A percentile compares a stretch with the other conserved stretches of the same genome.
These are phyloP conservation scores for Mycena galericulata DNA, from an alignment of 768 basidiomycete species.

Conservation along the genomic window DNA sequence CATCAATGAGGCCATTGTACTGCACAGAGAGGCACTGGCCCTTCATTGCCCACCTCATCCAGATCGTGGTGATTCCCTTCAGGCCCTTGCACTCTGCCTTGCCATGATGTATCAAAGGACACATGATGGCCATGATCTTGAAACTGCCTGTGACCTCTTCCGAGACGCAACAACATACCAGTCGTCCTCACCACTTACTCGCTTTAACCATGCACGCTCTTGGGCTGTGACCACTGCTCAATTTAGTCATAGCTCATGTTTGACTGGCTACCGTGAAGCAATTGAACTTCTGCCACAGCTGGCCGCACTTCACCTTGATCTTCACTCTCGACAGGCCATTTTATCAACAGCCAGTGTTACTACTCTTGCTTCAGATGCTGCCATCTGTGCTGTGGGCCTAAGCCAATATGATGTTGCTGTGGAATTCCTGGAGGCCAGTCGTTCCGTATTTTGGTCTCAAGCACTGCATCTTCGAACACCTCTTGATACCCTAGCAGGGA, in stretches of 20 bases:
- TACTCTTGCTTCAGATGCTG: slow-evolving; percentile 8
- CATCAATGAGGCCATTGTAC: too few relatives aligned
- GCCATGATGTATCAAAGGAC: background rate
- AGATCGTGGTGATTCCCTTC: too few relatives aligned
- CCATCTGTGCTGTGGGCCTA: background rate
- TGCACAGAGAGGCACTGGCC: too few relatives aligned
- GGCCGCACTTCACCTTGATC: slow-evolving; percentile 10
- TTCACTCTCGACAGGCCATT: slow-evolving; percentile 1
- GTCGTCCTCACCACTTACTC: background rate
- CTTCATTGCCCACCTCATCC: too few relatives aligned
- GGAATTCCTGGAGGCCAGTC: slow-evolving; percentile 5
- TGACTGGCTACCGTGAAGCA: background rate
- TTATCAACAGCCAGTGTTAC: background rate
- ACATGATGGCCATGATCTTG: background rate
- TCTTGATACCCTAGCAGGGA: background rate
- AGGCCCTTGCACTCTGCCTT: slow-evolving; percentile 1
- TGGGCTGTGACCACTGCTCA: slow-evolving; percentile 2
- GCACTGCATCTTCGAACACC: slow-evolving; percentile 17
- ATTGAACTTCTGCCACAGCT: slow-evolving; percentile 1
- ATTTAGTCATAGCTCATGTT: background rate
- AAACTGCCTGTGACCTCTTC: background rate
- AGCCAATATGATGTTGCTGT: background rate
- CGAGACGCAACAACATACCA: slow-evolving; percentile 1
- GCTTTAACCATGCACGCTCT: background rate
- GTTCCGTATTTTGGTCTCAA: slow-evolving; percentile 16